Evolutionary conservation across 129 eudicot genomes (phyloP), one percentile per base, ranked within the genome.

Genomic region (Smallanthus sonchifolius): DNA sequence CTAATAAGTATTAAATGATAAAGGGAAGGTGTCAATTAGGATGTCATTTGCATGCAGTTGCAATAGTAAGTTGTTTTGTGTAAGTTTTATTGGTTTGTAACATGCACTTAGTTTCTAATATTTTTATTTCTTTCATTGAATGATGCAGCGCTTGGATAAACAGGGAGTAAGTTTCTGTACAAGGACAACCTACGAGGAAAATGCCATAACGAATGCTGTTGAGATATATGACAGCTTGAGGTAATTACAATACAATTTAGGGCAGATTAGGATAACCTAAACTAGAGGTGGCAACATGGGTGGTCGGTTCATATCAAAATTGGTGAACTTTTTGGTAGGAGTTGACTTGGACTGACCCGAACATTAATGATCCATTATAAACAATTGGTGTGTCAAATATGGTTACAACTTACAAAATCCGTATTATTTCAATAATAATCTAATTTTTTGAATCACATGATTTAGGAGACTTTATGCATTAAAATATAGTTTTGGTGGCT

Each of bases 201-300:
- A 92, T 83, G 96, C 95, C 40, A 92, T 92, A 17, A 92, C 95
- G 9, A 92, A 92, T 81, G 92, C 98, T 43, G 85, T 92, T 34
- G 98, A 92, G 76, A 92, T 92, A 56, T 92, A 75, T 34, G 87
- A 84, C 67, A 80, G 83, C 56, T 44, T 73, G 44, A 87, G 98
- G 98, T 92, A 83, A 45, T 67, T 47, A 59, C 11, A 44, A 32
- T 47, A 59, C 11, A 44, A 32, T 14, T 38, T 43, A n/a, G 19
- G 74, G 11, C n/a, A 20, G 6, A n/a, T 70, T 32, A 38, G 57
- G 36, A 9, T 65, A 24, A 19, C 4, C 8, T 17, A 3, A 3
- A n/a, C 2, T 52, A 1, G 11, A 66, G 16, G 14, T 64, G 48
- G 30, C 6, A 64, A 13, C 11, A 37, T 13, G 44, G 38, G 16